Evolutionary conservation across 305 asterid genomes (phyloP).

Genomic region (Lippia alba): DNA sequence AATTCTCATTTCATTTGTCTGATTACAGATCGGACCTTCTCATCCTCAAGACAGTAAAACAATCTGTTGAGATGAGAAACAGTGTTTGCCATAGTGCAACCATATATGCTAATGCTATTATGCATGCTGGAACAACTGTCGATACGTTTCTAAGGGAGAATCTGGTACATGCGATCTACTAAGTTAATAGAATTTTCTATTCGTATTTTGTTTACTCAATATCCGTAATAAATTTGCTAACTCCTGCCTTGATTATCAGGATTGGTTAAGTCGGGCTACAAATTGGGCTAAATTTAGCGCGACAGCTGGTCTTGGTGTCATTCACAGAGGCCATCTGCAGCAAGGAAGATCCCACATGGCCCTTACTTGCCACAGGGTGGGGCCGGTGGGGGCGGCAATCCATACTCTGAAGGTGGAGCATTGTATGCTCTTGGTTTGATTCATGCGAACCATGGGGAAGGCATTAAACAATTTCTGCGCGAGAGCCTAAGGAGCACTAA

Average conservation of each 20-base stretch:
- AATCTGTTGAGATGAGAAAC: slow-evolving; percentile 96
- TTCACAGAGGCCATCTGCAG: slow-evolving; percentile 95
- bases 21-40: slow-evolving; percentile 91
- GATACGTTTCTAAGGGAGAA: slow-evolving; percentile 97
- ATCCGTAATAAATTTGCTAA: slow-evolving; percentile 1
- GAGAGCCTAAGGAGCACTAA: slow-evolving; percentile 87
- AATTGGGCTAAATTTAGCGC: slow-evolving; percentile 99
- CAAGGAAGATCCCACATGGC: slow-evolving; percentile 99
- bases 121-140: slow-evolving; percentile 99
- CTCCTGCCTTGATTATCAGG: slow-evolving; percentile 53
- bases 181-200: not conserved
- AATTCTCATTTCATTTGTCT: slow-evolving; percentile 32
- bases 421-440: slow-evolving; percentile 68
- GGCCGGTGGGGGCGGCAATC: slow-evolving; percentile 92
- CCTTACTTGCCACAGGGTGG: slow-evolving; percentile 97
- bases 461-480: slow-evolving; percentile 92
- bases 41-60: slow-evolving; percentile 95
- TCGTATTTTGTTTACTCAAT: not conserved
- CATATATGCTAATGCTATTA: slow-evolving; percentile 93
- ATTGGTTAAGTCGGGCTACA: slow-evolving; percentile 99
- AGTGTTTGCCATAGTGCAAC: slow-evolving; percentile 99
- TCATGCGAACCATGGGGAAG: slow-evolving; percentile 99
- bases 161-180: slow-evolving; percentile 53
- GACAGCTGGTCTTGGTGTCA: slow-evolving; percentile 98
- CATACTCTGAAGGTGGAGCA: slow-evolving; percentile 80